Evolutionary conservation across 2,329 filamentous ascomycete species (phyloP), one percentile per base, ranked within the genome.

Genomic region (Rosellinia necatrix): DNA sequence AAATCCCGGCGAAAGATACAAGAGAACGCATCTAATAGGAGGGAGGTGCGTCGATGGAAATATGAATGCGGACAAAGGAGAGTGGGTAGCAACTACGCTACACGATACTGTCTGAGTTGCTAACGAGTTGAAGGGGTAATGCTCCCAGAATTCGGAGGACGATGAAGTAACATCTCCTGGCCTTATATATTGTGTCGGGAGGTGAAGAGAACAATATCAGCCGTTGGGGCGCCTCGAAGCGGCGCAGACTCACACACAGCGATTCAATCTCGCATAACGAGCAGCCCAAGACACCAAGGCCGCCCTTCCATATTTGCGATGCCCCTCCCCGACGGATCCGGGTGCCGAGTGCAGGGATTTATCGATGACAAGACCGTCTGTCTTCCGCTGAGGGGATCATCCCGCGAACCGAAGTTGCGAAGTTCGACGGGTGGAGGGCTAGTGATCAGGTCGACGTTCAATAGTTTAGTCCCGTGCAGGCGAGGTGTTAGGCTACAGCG

Each of bases 21-120:
- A 44, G 21, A 22, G 30, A 53, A 43, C 44, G 54, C 60, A 62
- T 62, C 32, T n/a, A 8, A 5, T 13, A 40, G n/a, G 25, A 29
- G 12, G 3, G 3, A 22, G 30, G 27, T 25, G n/a, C 10, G 12
- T 24, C 17, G 25, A 21, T 35, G 12, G 24, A 34, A 40, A 12
- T 10, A 13, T 21, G n/a, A n/a, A n/a, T n/a, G n/a, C 6, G 21
- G 30, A 32, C 15, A 17, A 24, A 15, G 13, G 17, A 24, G 46
- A 46, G 46, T 12, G 3, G n/a, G 7, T n/a, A 47, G 46, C 34
- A 27, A 42, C 29, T 29, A 41, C 12, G 30, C 49, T 24, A 27
- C 32, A 30, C n/a, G 17, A 10, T 15, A n/a, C 15, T 37, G 29
- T 27, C 8, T 19, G 13, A 25, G 12, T 8, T 25, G 30, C 15